Base-by-base conservation (phyloP, 805 yeast genomes). In the Wickerhamiella azymoides region DNA sequence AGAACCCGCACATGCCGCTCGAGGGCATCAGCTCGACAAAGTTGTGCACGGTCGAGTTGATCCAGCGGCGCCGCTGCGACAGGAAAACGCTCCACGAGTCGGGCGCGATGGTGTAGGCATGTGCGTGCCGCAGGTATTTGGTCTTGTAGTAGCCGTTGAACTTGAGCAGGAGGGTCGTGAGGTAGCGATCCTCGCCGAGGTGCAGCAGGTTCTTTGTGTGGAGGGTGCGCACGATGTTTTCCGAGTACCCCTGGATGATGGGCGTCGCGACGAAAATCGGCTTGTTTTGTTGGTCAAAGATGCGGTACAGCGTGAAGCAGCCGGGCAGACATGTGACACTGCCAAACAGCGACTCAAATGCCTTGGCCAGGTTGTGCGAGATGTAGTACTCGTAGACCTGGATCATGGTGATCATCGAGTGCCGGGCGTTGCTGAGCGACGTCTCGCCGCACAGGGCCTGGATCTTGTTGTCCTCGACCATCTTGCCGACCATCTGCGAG, bases 1-100 rank as follows among this genome's bases (percentile, higher is more conserved):
- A 76, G 46, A 78, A 76, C 40, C 81, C 81, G 64, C 81, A 76
- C 60, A 76, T 69, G 54, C 74, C 77, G 28, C 68, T 64, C 56
- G 74, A 73, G 51, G 77, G 73, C 10, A 70, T 76, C 53, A 76
- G 68, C 60, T 76, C 81, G 58, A 75, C 62, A 62, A 76, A 67
- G 55, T 76, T 76, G 56, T 76, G 81, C 26, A 76, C 78, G 0
- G 81, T 76, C 5, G 80, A 76, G 61, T 76, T 76, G 53, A 76
- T 76, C 81, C 81, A 76, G 52, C 81, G 73, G 56, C 81, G 75
- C 50, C 81, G 74, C 60, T 76, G 81, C 2, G 81, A 76, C 49
- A 76, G 62, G 53, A 76, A 67, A 24, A 76, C 79, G 43, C 59
- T 59, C 67, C 77, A 76, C 11, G 65, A 63, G 49, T 72, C 77